Conservation (phyloP, 108 stramenopile species). For the Skeletonema costatum region DNA sequence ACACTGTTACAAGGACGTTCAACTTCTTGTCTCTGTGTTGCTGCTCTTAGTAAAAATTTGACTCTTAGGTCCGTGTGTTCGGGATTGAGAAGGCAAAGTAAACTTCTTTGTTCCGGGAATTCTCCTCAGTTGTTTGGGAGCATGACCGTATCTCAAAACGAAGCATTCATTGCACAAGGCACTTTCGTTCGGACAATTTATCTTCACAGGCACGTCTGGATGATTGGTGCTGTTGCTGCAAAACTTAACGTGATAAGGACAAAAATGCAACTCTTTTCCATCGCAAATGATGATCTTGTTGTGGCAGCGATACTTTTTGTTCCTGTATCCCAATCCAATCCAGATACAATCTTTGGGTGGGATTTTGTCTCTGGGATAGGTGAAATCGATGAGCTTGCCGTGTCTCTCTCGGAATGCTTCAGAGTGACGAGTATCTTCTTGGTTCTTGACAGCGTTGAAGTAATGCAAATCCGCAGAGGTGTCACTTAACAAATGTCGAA, state of each 20-base stretch:
- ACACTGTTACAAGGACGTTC: no score
- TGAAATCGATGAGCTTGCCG: constrained; percentile 16
- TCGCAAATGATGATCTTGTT: constrained; percentile 20
- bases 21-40: no score
- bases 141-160: constrained; percentile 8
- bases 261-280: constrained; percentile 11
- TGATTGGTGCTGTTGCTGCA: constrained; percentile 23
- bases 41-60: no score
- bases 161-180: constrained; percentile 45
- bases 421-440: constrained; percentile 2
- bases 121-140: constrained; percentile 9
- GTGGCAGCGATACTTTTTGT: constrained; percentile 17
- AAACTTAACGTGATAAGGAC: constrained; percentile 31
- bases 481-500: constrained; percentile 20
- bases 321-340: constrained; percentile 12
- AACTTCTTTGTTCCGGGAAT: constrained; percentile 33
- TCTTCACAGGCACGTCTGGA: constrained; percentile 16
- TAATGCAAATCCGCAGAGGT: constrained; percentile 30
- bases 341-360: constrained; percentile 7
- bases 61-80: no score
- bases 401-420: not conserved
- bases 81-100: no score
- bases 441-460: constrained; percentile 24
- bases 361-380: not conserved
- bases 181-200: constrained; percentile 22